Base-by-base conservation (phyloP, 2,329 filamentous ascomycete genomes). In the Aspergillus sp. region DNA sequence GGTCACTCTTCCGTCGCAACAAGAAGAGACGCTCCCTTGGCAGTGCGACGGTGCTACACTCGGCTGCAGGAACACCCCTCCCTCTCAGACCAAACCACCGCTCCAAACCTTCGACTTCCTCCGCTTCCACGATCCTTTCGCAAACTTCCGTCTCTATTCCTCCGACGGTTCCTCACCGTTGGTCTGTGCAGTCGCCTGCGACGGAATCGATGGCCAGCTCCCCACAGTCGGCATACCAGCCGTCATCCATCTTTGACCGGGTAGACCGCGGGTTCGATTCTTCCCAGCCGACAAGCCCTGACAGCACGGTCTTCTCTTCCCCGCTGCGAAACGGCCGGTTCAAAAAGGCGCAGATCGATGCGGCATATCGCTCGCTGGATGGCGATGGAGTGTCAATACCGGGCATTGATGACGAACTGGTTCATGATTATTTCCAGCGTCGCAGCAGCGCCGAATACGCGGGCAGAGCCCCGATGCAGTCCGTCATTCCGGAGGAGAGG, bases 281-380 rank as follows among this genome's bases (percentile, higher is more conserved):
- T 3, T 92, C 91, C 10, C 84, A 88, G 51, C 91, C 93, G 0
- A 89, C 87, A 1, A 97, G 93, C 39, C 94, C 95, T 0, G 88
- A 90, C 15, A 96, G 92, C 1, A 89, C 88, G 56, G 80, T 88
- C 13, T 75, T 77, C 51, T 85, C 71, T 82, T 81, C 84, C 21
- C 90, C 92, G 2, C 80, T 86, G 68, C 90, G 89, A 44, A 86
- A 83, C 1, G 81, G 81, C 2, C 85, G 86, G 7, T 84, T 87
- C 65, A 79, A 79, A 49, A 88, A 88, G 68, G 80, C 82, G 10
- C 75, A 79, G 0, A 88, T 88, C 0, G 84, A 85, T 59, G 75
- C 81, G 41, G 87, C 87, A 2, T 77, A 79, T 38, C 78, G 82
- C 8, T 61, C 67, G 50, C 59, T 70, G n/a, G 59, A 66, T 36